Base-by-base conservation (phyloP, 345 rosid species). In the Ricinus communis region DNA sequence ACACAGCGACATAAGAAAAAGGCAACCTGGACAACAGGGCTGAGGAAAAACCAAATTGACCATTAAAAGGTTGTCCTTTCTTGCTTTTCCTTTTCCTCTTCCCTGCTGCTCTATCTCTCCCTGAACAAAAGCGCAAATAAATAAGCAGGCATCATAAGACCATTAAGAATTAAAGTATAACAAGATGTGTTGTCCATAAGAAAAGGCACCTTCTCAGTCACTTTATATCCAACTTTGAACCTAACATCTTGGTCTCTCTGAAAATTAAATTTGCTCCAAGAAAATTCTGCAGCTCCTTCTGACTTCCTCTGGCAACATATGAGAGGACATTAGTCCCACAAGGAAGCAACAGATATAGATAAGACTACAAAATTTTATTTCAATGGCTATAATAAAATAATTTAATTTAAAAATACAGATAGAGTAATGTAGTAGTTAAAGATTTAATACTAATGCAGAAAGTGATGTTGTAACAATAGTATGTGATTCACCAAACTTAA, bases 181-280 rank as follows among this genome's bases (percentile, higher is more conserved):
- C n/a, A 25, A 43, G 15, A n/a, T 7, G 27, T 14, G 28, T 28
- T 49, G 54, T 12, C 30, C 7, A 10, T 7, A 14, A 55, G 70
- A 53, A 22, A 24, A 46, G 11, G 47, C 60, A 91, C 99, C 97
- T 88, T 85, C 53, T 89, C 90, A 50, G 81, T 57, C 72, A 89
- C 70, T 80, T 91, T 97, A 64, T 87, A 84, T 65, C 97, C 99
- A 61, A 91, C 68, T 85, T 90, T 91, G 83, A 95, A 54, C 70
- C 96, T 77, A 65, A 91, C 86, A 75, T 89, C 96, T 71, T 95
- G 97, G 62, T 91, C 92, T 77, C 66, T 85, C 72, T 87, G 90
- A 68, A 95, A 95, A 71, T 95, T 76, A 73, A 76, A 77, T 75
- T 86, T 75, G 80, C 82, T 85, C 91, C 89, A 90, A 60, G 91